phyloP scores from a whole-genome alignment of 1,284 basidiomycete genomes.

The Ceratobasidium sp. region DNA sequence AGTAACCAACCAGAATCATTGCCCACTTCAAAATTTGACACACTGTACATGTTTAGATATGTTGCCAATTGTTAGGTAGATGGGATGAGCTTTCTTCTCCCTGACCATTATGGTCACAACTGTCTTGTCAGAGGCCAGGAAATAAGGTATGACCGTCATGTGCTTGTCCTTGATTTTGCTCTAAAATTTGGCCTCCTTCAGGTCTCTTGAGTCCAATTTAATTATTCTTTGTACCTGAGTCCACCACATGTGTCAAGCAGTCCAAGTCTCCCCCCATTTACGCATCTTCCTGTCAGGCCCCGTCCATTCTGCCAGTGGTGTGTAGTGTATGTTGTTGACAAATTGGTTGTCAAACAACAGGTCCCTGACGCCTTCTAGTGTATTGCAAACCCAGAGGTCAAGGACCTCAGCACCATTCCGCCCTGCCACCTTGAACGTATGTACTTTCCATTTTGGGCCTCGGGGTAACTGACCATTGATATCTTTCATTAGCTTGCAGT shows the following conservation, averaged over 20 bases:
- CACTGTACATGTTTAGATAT: conserved; percentile 32
- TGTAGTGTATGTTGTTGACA: not conserved
- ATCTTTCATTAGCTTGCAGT: not conserved
- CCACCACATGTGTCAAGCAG: too few relatives aligned
- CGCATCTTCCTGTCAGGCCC: too few relatives aligned
- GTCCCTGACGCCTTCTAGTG: not conserved
- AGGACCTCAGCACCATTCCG: not conserved
- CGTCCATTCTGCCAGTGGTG: too few relatives aligned
- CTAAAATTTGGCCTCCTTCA: too few relatives aligned
- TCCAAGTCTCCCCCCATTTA: too few relatives aligned
- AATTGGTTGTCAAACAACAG: not conserved
- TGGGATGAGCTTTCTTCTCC: conserved; percentile 37
- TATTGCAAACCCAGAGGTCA: not conserved
- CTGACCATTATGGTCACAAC: conserved; percentile 32
- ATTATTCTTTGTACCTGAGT: too few relatives aligned
- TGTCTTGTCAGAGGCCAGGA: conserved; percentile 41
- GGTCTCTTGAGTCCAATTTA: too few relatives aligned
- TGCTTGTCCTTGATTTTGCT: too few relatives aligned
- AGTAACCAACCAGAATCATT: conserved; percentile 36
- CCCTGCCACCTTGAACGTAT: not conserved
- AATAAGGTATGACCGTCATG: too few relatives aligned
- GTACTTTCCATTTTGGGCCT: not conserved
- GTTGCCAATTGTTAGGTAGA: conserved; percentile 41
- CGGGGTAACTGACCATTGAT: not conserved
- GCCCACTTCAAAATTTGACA: conserved; percentile 18